Percentiles rank a stretch among this genome's conserved stretches.
phyloP scores from a whole-genome alignment of 2,329 filamentous ascomycete genomes.

The Exophiala oligosperma region DNA sequence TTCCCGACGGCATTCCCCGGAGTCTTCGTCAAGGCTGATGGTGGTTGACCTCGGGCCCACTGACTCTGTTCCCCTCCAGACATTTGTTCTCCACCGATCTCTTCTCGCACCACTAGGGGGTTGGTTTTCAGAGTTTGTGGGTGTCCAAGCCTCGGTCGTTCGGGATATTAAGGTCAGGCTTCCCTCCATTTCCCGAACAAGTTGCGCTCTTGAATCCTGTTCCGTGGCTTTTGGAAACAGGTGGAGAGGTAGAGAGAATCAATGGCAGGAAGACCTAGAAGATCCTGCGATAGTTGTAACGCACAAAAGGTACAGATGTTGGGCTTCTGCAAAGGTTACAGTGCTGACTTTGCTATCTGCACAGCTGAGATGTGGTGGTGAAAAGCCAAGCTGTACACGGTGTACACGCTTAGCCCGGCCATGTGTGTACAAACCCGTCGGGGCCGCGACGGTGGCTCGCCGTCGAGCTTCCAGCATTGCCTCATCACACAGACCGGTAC shows the following conservation, averaged over 20 bases:
- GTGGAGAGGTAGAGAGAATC: neutral
- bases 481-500: neutral
- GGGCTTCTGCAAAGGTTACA: neutral
- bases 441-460: no score
- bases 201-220: neutral
- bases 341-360: neutral
- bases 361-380: neutral
- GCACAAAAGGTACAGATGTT: neutral
- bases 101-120: neutral
- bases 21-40: no score
- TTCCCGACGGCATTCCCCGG: no score
- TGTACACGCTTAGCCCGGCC: neutral
- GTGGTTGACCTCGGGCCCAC: no score
- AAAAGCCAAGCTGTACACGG: neutral
- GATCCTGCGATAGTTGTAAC: neutral
- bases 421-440: neutral
- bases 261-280: neutral
- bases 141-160: neutral
- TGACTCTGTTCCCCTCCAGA: no score
- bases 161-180: neutral
- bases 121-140: neutral
- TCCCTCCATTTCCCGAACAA: neutral
- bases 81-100: no score
- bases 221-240: neutral
- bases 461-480: no score